phyloP scores from a whole-genome alignment of 345 rosid genomes.

The Eutrema japonicum region DNA sequence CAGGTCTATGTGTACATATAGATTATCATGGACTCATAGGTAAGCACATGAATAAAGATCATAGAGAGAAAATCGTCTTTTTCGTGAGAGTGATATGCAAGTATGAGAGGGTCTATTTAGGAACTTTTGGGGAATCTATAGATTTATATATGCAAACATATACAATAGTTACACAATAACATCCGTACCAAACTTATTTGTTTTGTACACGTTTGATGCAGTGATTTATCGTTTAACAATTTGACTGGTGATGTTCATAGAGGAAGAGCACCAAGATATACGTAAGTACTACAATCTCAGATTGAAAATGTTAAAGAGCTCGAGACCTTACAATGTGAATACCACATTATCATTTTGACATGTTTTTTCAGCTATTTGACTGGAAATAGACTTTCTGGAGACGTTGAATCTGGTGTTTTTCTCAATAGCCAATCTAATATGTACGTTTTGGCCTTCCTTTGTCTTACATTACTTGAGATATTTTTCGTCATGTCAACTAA shows the following conservation, averaged over 20 bases:
- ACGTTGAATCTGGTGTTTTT: neutral
- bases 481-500: neutral
- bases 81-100: neutral
- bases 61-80: neutral
- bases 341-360: neutral
- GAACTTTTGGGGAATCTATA: neutral
- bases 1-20: neutral
- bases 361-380: constrained; percentile 37
- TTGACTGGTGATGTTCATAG: constrained; percentile 20
- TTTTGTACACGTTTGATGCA: neutral
- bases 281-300: constrained; percentile 10
- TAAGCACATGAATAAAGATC: neutral
- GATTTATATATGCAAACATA: neutral
- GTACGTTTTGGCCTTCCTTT: neutral
- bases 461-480: neutral
- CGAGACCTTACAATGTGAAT: neutral
- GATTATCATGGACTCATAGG: neutral
- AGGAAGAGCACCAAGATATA: neutral
- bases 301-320: neutral
- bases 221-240: constrained; percentile 34
- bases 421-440: neutral
- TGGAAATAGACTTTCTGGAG: constrained; percentile 35
- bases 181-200: neutral
- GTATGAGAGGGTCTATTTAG: neutral
- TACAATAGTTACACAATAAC: neutral